Conservation (phyloP, 352 stramenopile species). For the Phytophthora aleatoria region DNA sequence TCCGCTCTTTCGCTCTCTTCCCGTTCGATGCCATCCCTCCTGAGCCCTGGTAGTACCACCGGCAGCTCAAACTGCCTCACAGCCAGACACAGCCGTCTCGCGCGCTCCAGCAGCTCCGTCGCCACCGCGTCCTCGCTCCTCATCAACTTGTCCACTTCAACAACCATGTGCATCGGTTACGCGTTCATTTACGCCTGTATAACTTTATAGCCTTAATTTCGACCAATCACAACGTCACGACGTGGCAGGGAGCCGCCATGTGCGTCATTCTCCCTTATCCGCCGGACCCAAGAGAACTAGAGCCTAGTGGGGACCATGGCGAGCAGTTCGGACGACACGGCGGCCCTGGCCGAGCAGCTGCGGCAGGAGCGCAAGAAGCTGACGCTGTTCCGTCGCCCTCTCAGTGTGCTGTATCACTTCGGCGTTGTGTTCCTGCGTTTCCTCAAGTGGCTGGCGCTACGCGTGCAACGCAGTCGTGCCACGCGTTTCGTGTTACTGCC, state of each 20-base stretch:
- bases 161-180: neutral
- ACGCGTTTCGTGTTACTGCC: constrained; percentile 84
- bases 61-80: constrained; percentile 25
- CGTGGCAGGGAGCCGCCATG: neutral
- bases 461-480: constrained; percentile 66
- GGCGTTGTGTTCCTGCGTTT: constrained; percentile 77
- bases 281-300: constrained; percentile 5
- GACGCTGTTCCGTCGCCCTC: constrained; percentile 79
- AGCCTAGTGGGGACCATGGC: constrained; percentile 26
- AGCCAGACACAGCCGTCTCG: constrained; percentile 43
- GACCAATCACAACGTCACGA: constrained; percentile 21
- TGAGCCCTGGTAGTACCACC: neutral
- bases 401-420: constrained; percentile 84
- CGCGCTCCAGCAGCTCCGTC: constrained; percentile 50
- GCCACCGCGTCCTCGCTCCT: constrained; percentile 6
- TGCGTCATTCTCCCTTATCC: constrained; percentile 25
- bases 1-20: neutral
- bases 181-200: neutral
- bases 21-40: neutral
- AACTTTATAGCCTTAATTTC: constrained; percentile 7
- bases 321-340: constrained; percentile 7
- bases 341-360: constrained; percentile 56
- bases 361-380: constrained; percentile 83
- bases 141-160: constrained; percentile 21
- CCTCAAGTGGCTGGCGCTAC: constrained; percentile 68